Evolutionary conservation across 208 protist genomes (phyloP), one percentile per base, ranked within the genome.

Genomic region (Phytomonas serpens): DNA sequence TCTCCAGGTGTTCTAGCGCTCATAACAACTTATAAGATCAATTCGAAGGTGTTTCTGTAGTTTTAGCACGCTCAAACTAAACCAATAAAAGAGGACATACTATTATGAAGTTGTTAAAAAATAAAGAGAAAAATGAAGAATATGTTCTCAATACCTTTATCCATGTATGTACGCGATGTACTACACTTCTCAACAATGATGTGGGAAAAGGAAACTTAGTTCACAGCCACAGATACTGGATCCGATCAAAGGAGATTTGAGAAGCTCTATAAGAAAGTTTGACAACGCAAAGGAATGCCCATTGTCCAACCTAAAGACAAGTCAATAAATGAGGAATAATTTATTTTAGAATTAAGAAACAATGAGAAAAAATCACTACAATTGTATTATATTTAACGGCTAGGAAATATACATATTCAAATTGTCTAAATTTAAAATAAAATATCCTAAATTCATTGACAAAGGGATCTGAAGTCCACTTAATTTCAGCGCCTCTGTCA

Each of bases 41-140:
- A 52, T n/a, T 36, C 32, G 66, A 14, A 27, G 33, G 2, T 36
- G 16, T 27, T n/a, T 37, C 16, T 70, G 42, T 37, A 70, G 32
- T 23, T 23, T 36, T 27, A 75, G 42, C 66, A 69, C 33, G 65
- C 7, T 69, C 64, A 38, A 72, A 72, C n/a, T 68, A 65, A 72
- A 67, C 16, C 7, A 61, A 71, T 5, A 57, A 16, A 57, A 57
- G 19, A 23, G 6, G 16, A 57, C 47, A 57, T 27, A 57, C 4
- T 57, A 6, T 5, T 57, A 57, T 27, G 47, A 57, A 5, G 19
- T 57, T 19, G 47, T 57, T 57, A 9, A 57, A 57, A 27, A 57
- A 4, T 57, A 27, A 27, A 57, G 47, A 27, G 2, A 27, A 27
- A 57, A 27, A 27, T 57, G 5, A 27, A 4, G 27, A 64, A 67